These are phyloP conservation scores for Aspergillus kassunensis DNA, from an alignment of 495 filamentous ascomycete genomes.

Conservation along the genomic window DNA sequence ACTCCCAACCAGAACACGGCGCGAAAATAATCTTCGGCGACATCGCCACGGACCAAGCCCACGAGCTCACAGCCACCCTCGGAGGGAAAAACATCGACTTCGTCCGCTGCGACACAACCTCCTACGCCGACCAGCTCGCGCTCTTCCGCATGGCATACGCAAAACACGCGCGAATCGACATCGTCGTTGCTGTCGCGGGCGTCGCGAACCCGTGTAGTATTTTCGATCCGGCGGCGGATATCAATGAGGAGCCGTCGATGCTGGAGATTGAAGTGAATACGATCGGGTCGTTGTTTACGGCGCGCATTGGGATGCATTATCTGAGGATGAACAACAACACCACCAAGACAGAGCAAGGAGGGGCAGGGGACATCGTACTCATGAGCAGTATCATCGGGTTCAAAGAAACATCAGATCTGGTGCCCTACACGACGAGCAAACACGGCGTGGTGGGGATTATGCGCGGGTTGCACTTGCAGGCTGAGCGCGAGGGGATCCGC, in stretches of 20 bases:
- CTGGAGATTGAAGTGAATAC: slow-evolving; percentile 3
- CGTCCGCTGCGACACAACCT: slow-evolving; percentile 5
- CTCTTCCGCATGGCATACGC: slow-evolving; percentile 2
- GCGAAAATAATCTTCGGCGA: slow-evolving; percentile 6
- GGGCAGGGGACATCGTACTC: slow-evolving; percentile 1
- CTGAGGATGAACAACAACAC: too few species aligned
- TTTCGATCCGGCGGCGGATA: slow-evolving; percentile 1
- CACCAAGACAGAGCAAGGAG: too few species aligned
- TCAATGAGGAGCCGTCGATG: slow-evolving; percentile 7
- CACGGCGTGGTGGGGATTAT: slow-evolving; percentile 9
- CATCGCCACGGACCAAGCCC: neutral
- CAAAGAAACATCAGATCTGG: neutral
- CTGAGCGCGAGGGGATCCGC: neutral
- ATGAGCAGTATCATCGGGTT: slow-evolving; percentile 6
- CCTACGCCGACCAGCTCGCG: neutral
- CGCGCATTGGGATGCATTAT: slow-evolving; percentile 6
- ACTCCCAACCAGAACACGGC: slow-evolving; percentile 1
- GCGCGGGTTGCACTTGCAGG: slow-evolving; percentile 3
- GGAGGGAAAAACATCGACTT: neutral
- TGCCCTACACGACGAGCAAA: slow-evolving; percentile 3
- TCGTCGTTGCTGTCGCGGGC: slow-evolving; percentile 1
- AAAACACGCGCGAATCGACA: neutral
- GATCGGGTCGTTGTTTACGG: slow-evolving; percentile 4
- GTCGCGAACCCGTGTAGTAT: neutral
- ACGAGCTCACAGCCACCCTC: neutral